These are phyloP conservation scores for Pholiota conissans DNA, from an alignment of 768 basidiomycete species.

Conservation along the genomic window DNA sequence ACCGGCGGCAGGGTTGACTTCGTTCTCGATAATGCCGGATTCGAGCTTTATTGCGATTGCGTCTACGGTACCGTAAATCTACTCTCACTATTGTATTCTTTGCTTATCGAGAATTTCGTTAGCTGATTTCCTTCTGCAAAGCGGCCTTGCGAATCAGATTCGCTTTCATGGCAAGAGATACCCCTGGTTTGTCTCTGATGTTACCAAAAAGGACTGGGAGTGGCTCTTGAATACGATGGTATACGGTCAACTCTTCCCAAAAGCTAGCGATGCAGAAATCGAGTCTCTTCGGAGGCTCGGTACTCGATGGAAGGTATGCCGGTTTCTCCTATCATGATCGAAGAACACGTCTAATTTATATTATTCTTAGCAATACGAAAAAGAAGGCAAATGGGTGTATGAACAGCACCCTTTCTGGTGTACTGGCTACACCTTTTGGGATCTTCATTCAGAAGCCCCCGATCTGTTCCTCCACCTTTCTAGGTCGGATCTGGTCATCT, in stretches of 20 bases:
- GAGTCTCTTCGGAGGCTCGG: conserved; percentile 82
- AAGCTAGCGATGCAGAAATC: conserved; percentile 75
- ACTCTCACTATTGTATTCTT: not conserved
- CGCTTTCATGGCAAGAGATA: conserved; percentile 96
- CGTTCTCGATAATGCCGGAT: conserved; percentile 85
- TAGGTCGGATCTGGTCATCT: conserved; percentile 85
- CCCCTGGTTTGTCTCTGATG: conserved; percentile 93
- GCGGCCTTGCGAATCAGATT: conserved; percentile 79
- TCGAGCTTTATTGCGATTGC: conserved; percentile 86
- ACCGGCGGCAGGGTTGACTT: conserved; percentile 80
- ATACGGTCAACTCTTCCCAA: conserved; percentile 91
- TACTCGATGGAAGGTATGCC: conserved; percentile 80
- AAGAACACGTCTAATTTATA: not conserved
- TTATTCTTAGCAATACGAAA: conserved; percentile 75
- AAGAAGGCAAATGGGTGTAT: conserved; percentile 90
- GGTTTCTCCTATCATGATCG: not conserved
- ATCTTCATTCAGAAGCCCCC: conserved; percentile 78
- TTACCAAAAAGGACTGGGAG: conserved; percentile 92
- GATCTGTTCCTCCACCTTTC: conserved; percentile 92
- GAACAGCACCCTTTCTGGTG: conserved; percentile 96
- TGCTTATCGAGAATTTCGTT: conserved; percentile 4
- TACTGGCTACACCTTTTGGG: conserved; percentile 95
- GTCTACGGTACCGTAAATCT: conserved; percentile 63
- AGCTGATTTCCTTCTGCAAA: conserved; percentile 94
- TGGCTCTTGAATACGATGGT: conserved; percentile 88